Conservation (phyloP, 371 early-diverging fungal species). For the Syncephalastrum monosporum region DNA sequence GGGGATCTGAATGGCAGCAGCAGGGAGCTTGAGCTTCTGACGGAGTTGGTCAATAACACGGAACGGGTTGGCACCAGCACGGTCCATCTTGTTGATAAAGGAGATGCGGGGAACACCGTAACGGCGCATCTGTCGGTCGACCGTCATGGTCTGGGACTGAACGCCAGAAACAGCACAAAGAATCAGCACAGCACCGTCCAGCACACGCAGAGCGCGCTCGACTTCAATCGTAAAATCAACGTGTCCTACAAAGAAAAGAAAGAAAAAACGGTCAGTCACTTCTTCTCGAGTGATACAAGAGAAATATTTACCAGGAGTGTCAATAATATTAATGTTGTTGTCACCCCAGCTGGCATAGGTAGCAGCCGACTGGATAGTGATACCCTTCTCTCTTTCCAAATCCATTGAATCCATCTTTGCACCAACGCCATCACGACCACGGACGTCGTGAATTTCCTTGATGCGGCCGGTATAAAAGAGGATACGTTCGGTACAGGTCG, state of each 20-base stretch:
- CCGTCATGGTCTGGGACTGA: constrained; percentile 94
- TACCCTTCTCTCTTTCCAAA: constrained; percentile 95
- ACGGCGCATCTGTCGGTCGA: constrained; percentile 93
- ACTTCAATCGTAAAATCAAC: constrained; percentile 94
- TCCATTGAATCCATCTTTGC: constrained; percentile 99
- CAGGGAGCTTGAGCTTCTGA: constrained; percentile 83
- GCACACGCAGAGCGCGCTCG: constrained; percentile 86
- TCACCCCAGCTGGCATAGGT: constrained; percentile 85
- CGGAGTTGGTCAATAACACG: constrained; percentile 91
- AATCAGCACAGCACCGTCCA: constrained; percentile 89
- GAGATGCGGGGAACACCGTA: constrained; percentile 86
- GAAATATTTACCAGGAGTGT: constrained; percentile 73
- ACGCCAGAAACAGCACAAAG: constrained; percentile 88
- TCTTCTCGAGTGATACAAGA: neutral
- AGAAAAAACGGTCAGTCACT: neutral
- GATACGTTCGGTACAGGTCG: constrained; percentile 96
- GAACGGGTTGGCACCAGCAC: constrained; percentile 93
- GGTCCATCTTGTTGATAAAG: constrained; percentile 92
- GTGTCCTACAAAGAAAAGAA: constrained; percentile 58
- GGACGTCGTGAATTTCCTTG: constrained; percentile 95
- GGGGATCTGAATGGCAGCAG: constrained; percentile 93
- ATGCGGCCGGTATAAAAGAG: constrained; percentile 96
- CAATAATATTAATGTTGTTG: constrained; percentile 86
- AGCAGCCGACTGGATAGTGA: constrained; percentile 91
- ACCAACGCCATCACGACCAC: constrained; percentile 96